phyloP scores from a whole-genome alignment of 805 yeast species.

The Kodamaea nitidulidarum region DNA sequence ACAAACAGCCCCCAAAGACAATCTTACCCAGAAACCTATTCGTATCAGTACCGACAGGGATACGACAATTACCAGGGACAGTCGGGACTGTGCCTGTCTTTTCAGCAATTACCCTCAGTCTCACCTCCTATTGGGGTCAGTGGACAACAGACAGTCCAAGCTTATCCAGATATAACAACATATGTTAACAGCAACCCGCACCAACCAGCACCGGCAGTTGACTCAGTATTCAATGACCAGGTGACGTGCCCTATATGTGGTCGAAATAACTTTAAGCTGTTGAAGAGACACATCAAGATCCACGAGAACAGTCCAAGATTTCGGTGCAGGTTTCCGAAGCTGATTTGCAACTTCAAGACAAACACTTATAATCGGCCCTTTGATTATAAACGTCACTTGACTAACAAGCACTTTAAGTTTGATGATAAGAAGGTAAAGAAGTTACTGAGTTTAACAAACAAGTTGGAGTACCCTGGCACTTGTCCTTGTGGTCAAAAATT shows the following conservation, averaged over 20 bases:
- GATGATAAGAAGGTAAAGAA: constrained; percentile 9
- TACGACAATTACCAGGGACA: constrained; percentile 2
- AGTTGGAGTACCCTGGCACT: constrained; percentile 9
- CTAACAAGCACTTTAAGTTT: constrained; percentile 9
- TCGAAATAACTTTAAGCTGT: constrained; percentile 10
- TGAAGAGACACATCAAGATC: constrained; percentile 10
- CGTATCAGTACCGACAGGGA: constrained; percentile 1
- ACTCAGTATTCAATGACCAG: constrained; percentile 11
- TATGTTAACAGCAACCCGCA: constrained; percentile 12
- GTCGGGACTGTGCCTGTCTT: not conserved
- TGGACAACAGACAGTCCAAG: constrained; percentile 5
- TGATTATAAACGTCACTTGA: constrained; percentile 9
- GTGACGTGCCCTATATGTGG: constrained; percentile 10
- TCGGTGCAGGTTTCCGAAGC: constrained; percentile 9
- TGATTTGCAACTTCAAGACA: constrained; percentile 10
- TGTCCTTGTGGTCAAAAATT: constrained; percentile 9
- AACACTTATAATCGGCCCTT: constrained; percentile 9
- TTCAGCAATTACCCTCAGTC: not conserved
- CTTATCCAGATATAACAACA: constrained; percentile 12
- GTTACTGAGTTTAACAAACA: constrained; percentile 6
- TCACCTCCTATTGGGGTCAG: not conserved
- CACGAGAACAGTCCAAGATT: constrained; percentile 9
- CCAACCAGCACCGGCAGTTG: constrained; percentile 11
- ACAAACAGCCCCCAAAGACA: not conserved
- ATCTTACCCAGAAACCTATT: not conserved